A percentile compares a stretch with the other conserved stretches of the same genome.
phyloP scores from a whole-genome alignment of 768 basidiomycete genomes.

The Hypsizygus marmoreus region DNA sequence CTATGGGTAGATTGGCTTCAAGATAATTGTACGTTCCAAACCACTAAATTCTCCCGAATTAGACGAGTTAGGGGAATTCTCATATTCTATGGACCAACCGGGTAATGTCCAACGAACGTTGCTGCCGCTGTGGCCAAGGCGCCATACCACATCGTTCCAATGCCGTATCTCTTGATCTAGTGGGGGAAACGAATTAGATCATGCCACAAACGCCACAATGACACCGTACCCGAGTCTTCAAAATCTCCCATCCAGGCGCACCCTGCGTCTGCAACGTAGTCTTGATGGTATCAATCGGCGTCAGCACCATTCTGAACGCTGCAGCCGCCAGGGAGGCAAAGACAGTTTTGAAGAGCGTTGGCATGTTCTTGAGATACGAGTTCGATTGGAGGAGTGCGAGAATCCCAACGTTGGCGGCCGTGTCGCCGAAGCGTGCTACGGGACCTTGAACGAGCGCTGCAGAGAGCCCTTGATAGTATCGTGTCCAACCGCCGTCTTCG shows the following conservation, averaged over 20 bases:
- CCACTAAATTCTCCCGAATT: slow-evolving; percentile 51
- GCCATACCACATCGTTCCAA: slow-evolving; percentile 85
- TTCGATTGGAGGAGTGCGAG: slow-evolving; percentile 83
- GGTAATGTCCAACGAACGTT: slow-evolving; percentile 92
- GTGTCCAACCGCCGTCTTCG: slow-evolving; percentile 73
- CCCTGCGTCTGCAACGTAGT: slow-evolving; percentile 96
- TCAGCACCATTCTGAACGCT: slow-evolving; percentile 85
- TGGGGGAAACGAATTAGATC: background rate
- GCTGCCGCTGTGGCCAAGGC: slow-evolving; percentile 91
- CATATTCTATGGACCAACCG: slow-evolving; percentile 61
- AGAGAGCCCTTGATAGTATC: slow-evolving; percentile 86
- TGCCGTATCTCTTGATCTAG: slow-evolving; percentile 73
- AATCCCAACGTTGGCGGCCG: slow-evolving; percentile 91
- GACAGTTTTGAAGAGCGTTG: slow-evolving; percentile 68
- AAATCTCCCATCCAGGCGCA: slow-evolving; percentile 61
- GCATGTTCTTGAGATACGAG: slow-evolving; percentile 64
- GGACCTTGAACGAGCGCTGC: slow-evolving; percentile 90
- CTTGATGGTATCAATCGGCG: slow-evolving; percentile 92
- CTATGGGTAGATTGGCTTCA: slow-evolving; percentile 57
- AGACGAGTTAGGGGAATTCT: background rate
- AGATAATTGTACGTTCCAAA: slow-evolving; percentile 87
- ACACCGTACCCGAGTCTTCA: slow-evolving; percentile 60
- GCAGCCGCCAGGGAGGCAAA: slow-evolving; percentile 83
- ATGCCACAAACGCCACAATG: background rate
- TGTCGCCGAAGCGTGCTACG: slow-evolving; percentile 88